A percentile compares a stretch with the other conserved stretches of the same genome.
These are phyloP conservation scores for Sphagnum magellanicum DNA, from an alignment of 228 moss, liverwort and hornwort genomes.

Conservation along the genomic window DNA sequence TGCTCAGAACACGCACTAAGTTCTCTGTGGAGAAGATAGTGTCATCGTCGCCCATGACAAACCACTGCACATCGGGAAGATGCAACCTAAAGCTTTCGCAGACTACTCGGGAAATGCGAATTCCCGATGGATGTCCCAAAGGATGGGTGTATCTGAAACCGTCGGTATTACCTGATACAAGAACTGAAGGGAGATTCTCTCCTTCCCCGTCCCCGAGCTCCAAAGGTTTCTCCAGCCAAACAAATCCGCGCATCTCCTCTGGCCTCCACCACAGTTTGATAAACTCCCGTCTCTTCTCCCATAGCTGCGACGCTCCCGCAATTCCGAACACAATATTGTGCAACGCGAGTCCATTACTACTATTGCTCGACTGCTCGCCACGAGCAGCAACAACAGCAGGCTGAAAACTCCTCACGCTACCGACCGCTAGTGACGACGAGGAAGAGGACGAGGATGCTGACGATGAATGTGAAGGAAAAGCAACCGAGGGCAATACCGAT, in stretches of 20 bases:
- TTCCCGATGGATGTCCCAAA: conserved; percentile 84
- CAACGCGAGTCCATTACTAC: conserved; percentile 30
- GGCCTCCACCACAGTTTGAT: conserved; percentile 95
- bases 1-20: conserved; percentile 70
- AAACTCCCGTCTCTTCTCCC: conserved; percentile 83
- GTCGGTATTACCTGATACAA: conserved; percentile 76
- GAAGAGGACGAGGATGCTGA: not conserved
- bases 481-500: conserved; percentile 44
- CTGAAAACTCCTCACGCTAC: conserved; percentile 1
- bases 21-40: conserved; percentile 88
- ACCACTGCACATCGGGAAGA: conserved; percentile 80
- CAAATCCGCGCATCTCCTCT: conserved; percentile 89
- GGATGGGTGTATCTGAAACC: conserved; percentile 86
- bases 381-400: conserved; percentile 20
- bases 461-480: conserved; percentile 42
- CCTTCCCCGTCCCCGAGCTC: conserved; percentile 12
- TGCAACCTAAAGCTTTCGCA: conserved; percentile 70
- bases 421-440: not conserved
- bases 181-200: conserved; percentile 45
- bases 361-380: conserved; percentile 15
- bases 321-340: conserved; percentile 88
- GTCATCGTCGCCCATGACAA: conserved; percentile 98
- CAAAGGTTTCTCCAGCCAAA: conserved; percentile 86
- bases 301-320: conserved; percentile 90
- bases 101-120: conserved; percentile 82